Evolutionary conservation across 208 protist species (phyloP).

Genomic region (Leishmania mexicana): DNA sequence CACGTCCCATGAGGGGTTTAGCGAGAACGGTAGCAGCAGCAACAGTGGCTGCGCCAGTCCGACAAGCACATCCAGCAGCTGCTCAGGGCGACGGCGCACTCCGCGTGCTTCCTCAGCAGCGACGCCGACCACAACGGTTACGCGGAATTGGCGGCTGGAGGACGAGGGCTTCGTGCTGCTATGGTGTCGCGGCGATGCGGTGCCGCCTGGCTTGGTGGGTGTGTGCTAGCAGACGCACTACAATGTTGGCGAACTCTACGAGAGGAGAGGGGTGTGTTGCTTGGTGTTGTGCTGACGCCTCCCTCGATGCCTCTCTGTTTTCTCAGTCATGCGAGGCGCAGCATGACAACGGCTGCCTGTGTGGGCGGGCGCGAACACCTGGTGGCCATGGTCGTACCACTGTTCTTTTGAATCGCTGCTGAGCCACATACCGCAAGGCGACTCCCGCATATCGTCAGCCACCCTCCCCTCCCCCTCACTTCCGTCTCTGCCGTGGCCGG

Average conservation of each 20-base stretch:
- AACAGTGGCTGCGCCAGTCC: background rate
- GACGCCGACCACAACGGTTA: background rate
- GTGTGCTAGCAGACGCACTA: background rate
- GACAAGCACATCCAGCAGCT: background rate
- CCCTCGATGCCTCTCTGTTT: background rate
- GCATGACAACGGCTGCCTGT: background rate
- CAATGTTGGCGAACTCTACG: background rate
- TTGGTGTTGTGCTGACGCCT: constrained; percentile 1
- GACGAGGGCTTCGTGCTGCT: constrained; percentile 65
- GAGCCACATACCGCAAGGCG: background rate
- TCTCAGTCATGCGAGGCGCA: background rate
- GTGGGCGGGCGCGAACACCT: background rate
- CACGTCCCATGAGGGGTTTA: constrained; percentile 5
- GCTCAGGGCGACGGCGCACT: background rate
- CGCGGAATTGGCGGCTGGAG: constrained; percentile 55
- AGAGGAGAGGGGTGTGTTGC: background rate
- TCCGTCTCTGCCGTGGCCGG: background rate
- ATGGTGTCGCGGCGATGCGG: constrained; percentile 63
- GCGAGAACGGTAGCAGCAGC: constrained; percentile 2
- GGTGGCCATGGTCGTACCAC: too few species aligned
- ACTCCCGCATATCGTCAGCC: background rate
- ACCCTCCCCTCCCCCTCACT: background rate
- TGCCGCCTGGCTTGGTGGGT: constrained; percentile 47
- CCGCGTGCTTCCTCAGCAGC: background rate
- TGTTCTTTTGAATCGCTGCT: background rate